Base-by-base conservation (phyloP, 352 stramenopile species). In the Phytophthora agathidicida region DNA sequence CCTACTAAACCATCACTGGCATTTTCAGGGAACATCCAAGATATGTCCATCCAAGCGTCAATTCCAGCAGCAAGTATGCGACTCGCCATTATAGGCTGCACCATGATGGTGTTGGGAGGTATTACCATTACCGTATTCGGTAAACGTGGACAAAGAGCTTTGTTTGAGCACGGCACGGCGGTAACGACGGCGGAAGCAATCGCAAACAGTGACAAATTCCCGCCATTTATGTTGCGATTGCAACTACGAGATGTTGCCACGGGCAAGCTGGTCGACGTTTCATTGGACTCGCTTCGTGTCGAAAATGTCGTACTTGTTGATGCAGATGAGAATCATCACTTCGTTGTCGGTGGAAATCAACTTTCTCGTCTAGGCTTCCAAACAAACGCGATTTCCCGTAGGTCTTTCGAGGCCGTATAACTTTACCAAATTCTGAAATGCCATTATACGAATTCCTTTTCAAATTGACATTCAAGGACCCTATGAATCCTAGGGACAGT, bases 31-130 rank as follows among this genome's bases (percentile, higher is more conserved):
- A 51, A 64, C 6, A 24, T 36, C 14, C 45, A 59, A 23, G 36
- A 64, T 11, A 64, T 64, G 46, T 19, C 51, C 20, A 14, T 64
- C 5, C 46, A 31, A 16, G 55, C 48, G 9, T 64, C 55, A 7
- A 59, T 64, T 16, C 37, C 55, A 45, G 39, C 28, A 11, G 39
- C 24, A 7, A 64, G 30, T 31, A 5, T 57, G 22, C 2, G 43
- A 10, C 27, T 63, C 8, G 33, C 54, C 0, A 10, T 58, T 8
- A 10, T 26, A 8, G 55, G 46, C 2, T 64, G 55, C 17, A 5
- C 51, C 3, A 16, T 42, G 1, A 24, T 64, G 26, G 14, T 59
- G 8, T 9, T 50, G 13, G 16, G 30, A 16, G 36, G 35, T 41
- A 20, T 52, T 10, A 20, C 22, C 8, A 28, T 46, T 20, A 24